Conservation (phyloP, 2,329 filamentous ascomycete species). For the Colletotrichum sp. region DNA sequence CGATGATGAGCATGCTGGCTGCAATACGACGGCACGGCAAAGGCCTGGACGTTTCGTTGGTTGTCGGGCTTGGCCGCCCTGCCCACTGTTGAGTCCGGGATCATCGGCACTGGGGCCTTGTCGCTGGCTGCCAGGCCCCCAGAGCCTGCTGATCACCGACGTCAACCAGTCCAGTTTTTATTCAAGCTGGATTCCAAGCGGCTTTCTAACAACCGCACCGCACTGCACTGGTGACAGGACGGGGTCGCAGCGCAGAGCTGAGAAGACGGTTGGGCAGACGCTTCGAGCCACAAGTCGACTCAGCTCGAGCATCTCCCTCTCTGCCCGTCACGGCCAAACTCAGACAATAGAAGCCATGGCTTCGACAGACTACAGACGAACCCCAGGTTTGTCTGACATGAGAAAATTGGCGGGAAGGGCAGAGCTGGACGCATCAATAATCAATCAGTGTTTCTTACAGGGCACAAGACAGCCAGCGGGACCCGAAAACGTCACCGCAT, state of each 20-base stretch:
- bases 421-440: background rate
- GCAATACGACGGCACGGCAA: background rate
- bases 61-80: background rate
- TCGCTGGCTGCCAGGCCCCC: background rate
- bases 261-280: background rate
- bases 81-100: background rate
- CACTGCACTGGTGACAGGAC: background rate
- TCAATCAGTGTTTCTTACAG: background rate
- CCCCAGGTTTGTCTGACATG: background rate
- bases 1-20: background rate
- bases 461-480: background rate
- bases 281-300: background rate
- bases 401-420: background rate
- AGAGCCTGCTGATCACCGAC: constrained; percentile 12
- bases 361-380: background rate
- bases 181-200: background rate
- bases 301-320: background rate
- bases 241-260: background rate
- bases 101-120: constrained; percentile 4
- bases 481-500: constrained; percentile 11
- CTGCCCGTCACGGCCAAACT: background rate
- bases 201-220: background rate
- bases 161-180: constrained; percentile 9
- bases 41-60: background rate
- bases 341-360: background rate